Evolutionary conservation across 2,329 filamentous ascomycete genomes (phyloP), one percentile per base, ranked within the genome.

Genomic region (Botryotinia globosa): DNA sequence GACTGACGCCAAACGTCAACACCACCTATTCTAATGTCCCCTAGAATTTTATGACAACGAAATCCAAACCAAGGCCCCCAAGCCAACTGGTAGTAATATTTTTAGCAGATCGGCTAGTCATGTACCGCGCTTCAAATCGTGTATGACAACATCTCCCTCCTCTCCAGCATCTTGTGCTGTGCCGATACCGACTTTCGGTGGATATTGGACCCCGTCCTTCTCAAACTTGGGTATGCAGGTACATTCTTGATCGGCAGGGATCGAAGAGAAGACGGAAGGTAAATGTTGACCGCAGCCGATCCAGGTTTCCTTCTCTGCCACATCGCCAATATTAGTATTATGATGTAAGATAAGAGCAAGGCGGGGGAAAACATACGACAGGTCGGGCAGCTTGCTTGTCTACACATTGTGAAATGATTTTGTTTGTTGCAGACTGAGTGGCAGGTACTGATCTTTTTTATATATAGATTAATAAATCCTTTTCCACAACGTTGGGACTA

Each of bases 211-310:
- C 51, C 85, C 86, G 37, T 85, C 83, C 66, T 83, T 83, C 77
- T 86, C 84, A 73, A 87, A 83, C 77, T 85, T 85, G 0, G 78
- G 78, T 74, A 83, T 82, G 79, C 88, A 90, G 58, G 81, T 84
- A 80, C 88, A 90, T 81, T 87, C 84, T 65, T 88, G 81, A 8
- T 83, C 80, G 29, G 82, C 81, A 4, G 86, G 83, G 34, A 89
- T 80, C 12, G 78, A 77, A 77, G 86, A 84, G 84, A 90, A 86
- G 69, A 90, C 87, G 4, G 79, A 76, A 4, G 85, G 81, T 70
- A 87, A 80, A 80, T 88, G 85, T 72, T 80, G 80, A 66, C 85
- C 85, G 78, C 86, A 87, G 72, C 86, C 86, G 80, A 81, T 84
- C 87, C 87, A 88, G 22, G 85, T 85, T 48, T 81, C 76, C 74